phyloP scores from a whole-genome alignment of 2,329 filamentous ascomycete species.

The Fusarium sp. region DNA sequence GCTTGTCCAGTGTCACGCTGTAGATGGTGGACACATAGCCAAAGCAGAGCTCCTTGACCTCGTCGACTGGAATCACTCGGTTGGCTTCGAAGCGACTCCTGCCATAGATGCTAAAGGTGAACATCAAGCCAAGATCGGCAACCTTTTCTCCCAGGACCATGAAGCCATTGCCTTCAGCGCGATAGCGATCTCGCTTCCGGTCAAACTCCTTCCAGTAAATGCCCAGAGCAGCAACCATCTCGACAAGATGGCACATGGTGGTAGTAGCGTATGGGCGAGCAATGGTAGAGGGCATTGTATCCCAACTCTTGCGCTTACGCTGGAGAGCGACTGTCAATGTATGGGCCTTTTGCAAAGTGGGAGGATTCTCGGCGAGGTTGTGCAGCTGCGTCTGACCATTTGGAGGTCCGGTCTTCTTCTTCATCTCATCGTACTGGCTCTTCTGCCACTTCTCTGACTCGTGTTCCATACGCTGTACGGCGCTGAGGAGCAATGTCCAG shows the following conservation, averaged over 20 bases:
- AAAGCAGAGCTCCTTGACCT: slow-evolving; percentile 63
- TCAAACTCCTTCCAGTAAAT: slow-evolving; percentile 68
- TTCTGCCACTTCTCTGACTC: slow-evolving; percentile 58
- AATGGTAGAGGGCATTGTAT: slow-evolving; percentile 58
- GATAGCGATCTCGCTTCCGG: slow-evolving; percentile 58
- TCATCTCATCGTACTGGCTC: slow-evolving; percentile 44
- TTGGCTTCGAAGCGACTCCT: slow-evolving; percentile 57
- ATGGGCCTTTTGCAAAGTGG: slow-evolving; percentile 46
- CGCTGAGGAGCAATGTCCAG: slow-evolving; percentile 60
- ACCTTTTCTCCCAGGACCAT: slow-evolving; percentile 57
- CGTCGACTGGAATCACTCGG: slow-evolving; percentile 61
- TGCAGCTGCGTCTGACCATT: slow-evolving; percentile 16
- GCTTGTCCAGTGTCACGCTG: slow-evolving; percentile 49
- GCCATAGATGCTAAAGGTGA: slow-evolving; percentile 61
- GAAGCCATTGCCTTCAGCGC: slow-evolving; percentile 64
- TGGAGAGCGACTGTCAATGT: slow-evolving; percentile 57
- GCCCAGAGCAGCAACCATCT: slow-evolving; percentile 62
- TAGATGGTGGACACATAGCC: slow-evolving; percentile 65
- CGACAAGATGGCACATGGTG: slow-evolving; percentile 63
- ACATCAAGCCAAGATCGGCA: slow-evolving; percentile 61
- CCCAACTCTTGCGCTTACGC: slow-evolving; percentile 58
- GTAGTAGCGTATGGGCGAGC: slow-evolving; percentile 61
- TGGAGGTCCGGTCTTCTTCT: slow-evolving; percentile 38
- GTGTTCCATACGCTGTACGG: slow-evolving; percentile 59
- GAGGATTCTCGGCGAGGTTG: slow-evolving; percentile 39